Evolutionary conservation across 1,139 yeast species (phyloP), one percentile per base, ranked within the genome.

Genomic region (Protomyces arabidopsidicola): DNA sequence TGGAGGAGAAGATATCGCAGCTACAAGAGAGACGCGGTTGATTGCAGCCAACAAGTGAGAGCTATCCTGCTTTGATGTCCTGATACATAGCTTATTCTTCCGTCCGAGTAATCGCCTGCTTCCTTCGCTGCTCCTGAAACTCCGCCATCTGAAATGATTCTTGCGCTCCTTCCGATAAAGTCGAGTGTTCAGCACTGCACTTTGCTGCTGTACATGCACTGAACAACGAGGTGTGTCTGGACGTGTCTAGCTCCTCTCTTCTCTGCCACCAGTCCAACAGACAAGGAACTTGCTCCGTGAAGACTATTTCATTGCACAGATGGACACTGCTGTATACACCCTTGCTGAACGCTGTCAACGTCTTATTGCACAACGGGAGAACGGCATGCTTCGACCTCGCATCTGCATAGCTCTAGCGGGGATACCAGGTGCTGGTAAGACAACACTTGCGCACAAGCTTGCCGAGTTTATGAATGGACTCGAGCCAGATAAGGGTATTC

Each of bases 381-480:
- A 42, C 8, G 55, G 38, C 22, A 18, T 57, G 39, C 51, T 57
- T 14, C 53, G 62, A 22, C 62, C 62, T 3, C 65, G 65, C 34
- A 48, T 59, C 36, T 14, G 55, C 38, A 24, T 64, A 36, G 56
- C 62, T 6, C 24, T 64, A 38, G 60, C 66, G 18, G 66, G 66
- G 12, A 51, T 58, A n/a, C 66, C 66, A 3, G 66, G 66, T 3
- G 57, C 65, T 6, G 66, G 66, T 52, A 65, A 65, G 63, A 52
- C 66, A n/a, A 60, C 66, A 2, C 58, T 64, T 12, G 53, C 58
- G 20, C 8, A 20, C 4, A n/a, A 38, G 10, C 27, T 64, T 5
- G 64, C 56, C 6, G 45, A n/a, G 9, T 38, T 27, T 18, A 22
- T 60, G 51, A 64, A 64, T 39, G 22, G 51, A 9, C 52, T 34